Evolutionary conservation across 805 yeast species (phyloP), one percentile per base, ranked within the genome.

Genomic region (Nakazawaea peltata): DNA sequence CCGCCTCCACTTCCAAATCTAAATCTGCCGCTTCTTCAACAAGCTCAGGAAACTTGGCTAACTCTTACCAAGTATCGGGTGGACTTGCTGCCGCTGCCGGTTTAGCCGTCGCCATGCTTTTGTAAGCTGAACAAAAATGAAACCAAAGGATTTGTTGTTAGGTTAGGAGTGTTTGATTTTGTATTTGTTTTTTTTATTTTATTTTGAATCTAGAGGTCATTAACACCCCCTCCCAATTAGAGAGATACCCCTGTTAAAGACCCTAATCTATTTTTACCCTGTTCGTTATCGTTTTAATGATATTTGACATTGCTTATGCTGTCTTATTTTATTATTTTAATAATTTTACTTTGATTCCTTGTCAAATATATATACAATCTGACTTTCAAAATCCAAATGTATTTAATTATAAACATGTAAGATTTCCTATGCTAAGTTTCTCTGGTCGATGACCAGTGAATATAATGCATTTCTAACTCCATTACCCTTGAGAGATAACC

Each of bases 391-490:
- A n/a, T n/a, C n/a, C n/a, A n/a, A n/a, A n/a, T n/a, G n/a, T n/a
- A n/a, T n/a, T n/a, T n/a, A n/a, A n/a, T n/a, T 25, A 13, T 25
- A 25, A 7, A 8, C 28, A 8, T 25, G 6, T 9, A 9, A 8
- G 12, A 25, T 25, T 13, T 16, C 13, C 18, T n/a, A n/a, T n/a
- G n/a, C n/a, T n/a, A 27, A 27, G 15, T 41, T 51, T 32, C 42
- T 46, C 41, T 53, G 26, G 14, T 50, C 65, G 37, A 74, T 61
- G 19, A 63, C 63, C 39, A 69, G 73, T 8, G 78, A 71, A 46
- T 67, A 74, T 44, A 85, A 65, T 40, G 85, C 85, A 57, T 83
- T 85, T 55, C 90, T 74, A 21, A 81, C 80, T 6, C 83, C 83
- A 18, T 66, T 65, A 25, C 70, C 65, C 36, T 71, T 65, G 26